Evolutionary conservation across 208 protist species (phyloP), one percentile per base, ranked within the genome.

Genomic region (Spongospora subterranea): DNA sequence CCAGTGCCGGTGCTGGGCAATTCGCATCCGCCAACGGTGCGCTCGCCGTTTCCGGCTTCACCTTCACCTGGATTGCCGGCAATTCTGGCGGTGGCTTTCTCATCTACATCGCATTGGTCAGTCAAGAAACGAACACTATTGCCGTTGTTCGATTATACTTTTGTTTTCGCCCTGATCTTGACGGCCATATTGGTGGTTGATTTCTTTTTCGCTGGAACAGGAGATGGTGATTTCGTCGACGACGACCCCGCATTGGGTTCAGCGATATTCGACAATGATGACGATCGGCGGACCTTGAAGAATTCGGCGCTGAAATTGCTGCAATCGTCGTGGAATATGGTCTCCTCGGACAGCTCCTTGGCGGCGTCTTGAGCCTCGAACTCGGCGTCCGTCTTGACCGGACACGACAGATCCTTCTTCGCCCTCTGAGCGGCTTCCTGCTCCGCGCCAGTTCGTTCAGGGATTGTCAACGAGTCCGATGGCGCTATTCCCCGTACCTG

Each of bases 271-370:
- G 71, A 43, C 40, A 82, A 40, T 13, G 71, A 82, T 6, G n/a
- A 6, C 71, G 71, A 82, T 43, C n/a, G 6, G 17, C 13, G 6
- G n/a, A 82, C 35, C n/a, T 82, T 82, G n/a, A 82, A 82, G 71
- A 82, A 82, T 20, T 82, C 71, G n/a, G 71, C 35, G n/a, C 71
- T 82, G 71, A 82, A 82, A 43, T 43, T 82, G n/a, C 71, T 82
- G 71, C 71, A 82, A 82, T 82, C 71, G 71, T 82, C 71, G 17
- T 82, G n/a, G 71, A 82, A 82, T 6, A 82, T 35, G 71, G 71
- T n/a, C 35, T 82, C 71, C n/a, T 82, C 71, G 17, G 71, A 82
- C 6, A n/a, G 17, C 71, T 82, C 71, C n/a, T 82, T 82, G 17
- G 71, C 71, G 17, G 11, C 17, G 35, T 82, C 71, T 6, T 20